Conservation (phyloP, 1,284 basidiomycete species). For the Tilletia walkeri region DNA sequence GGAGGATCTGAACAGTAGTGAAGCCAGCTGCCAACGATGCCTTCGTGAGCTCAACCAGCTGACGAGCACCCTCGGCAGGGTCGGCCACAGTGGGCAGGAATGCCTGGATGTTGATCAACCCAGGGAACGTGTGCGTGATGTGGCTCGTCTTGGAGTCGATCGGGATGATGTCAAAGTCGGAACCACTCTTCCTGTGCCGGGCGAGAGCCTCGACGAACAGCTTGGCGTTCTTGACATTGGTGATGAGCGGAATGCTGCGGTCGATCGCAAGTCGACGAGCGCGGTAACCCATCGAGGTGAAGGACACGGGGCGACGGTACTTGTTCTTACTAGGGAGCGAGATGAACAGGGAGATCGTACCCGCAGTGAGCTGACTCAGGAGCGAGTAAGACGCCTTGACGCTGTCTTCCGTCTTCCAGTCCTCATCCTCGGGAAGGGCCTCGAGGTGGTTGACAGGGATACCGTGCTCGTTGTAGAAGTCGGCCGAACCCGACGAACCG, state of each 20-base stretch:
- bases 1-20: constrained; percentile 46
- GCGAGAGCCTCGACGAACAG: constrained; percentile 92
- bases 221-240: constrained; percentile 98
- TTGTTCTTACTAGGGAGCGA: constrained; percentile 97
- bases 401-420: constrained; percentile 43
- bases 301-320: constrained; percentile 93
- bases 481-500: constrained; percentile 88
- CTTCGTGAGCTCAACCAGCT: constrained; percentile 60
- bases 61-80: constrained; percentile 61
- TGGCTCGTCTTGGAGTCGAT: constrained; percentile 89
- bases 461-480: constrained; percentile 54
- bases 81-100: constrained; percentile 76
- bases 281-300: constrained; percentile 93
- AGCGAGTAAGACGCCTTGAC: constrained; percentile 53
- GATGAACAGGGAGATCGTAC: constrained; percentile 75
- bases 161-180: constrained; percentile 77
- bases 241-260: constrained; percentile 93
- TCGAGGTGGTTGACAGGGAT: constrained; percentile 54
- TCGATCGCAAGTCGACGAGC: constrained; percentile 99
- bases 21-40: constrained; percentile 50
- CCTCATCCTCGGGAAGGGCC: constrained; percentile 53
- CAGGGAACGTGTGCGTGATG: constrained; percentile 87
- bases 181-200: constrained; percentile 63
- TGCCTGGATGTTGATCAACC: constrained; percentile 81
- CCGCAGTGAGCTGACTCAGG: constrained; percentile 50